These are phyloP conservation scores for Fusarium sp. DNA, from an alignment of 2,329 filamentous ascomycete genomes.

Conservation along the genomic window DNA sequence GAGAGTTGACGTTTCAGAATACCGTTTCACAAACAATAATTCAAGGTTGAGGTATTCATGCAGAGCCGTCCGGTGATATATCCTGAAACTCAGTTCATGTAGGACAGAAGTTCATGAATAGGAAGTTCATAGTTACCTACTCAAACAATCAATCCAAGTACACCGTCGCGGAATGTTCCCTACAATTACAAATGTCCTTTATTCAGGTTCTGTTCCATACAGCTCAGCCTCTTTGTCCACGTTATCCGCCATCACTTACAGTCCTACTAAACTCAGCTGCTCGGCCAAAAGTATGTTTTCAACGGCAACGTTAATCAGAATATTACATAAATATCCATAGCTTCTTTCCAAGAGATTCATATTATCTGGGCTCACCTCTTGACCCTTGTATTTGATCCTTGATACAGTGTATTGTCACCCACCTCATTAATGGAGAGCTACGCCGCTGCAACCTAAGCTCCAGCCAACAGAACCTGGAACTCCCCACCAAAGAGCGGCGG, in stretches of 20 bases:
- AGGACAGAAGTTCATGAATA: conserved; percentile 15
- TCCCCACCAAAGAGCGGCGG: conserved; percentile 33
- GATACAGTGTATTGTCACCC: conserved; percentile 39
- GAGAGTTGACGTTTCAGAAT: conserved; percentile 30
- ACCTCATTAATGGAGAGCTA: conserved; percentile 32
- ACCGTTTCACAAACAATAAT: conserved; percentile 33
- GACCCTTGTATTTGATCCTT: conserved; percentile 25
- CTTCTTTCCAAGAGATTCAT: not conserved
- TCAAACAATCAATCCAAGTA: conserved; percentile 13
- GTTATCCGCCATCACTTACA: conserved; percentile 10
- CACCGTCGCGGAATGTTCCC: not conserved
- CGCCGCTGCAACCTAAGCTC: conserved; percentile 28
- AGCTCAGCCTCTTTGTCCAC: conserved; percentile 26
- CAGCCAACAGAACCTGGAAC: conserved; percentile 25
- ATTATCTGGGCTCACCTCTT: not conserved
- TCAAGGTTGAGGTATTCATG: conserved; percentile 22
- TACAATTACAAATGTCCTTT: not conserved
- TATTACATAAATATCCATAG: too few species aligned
- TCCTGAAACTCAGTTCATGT: conserved; percentile 33
- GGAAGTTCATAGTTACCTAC: conserved; percentile 18
- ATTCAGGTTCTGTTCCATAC: not conserved
- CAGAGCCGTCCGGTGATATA: conserved; percentile 13
- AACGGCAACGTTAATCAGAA: too few species aligned
- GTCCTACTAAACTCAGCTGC: not conserved
- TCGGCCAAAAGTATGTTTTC: not conserved